A percentile compares a stretch with the other conserved stretches of the same genome.
Conservation (phyloP, 371 early-diverging fungal species). For the Lichtheimia corymbifera region DNA sequence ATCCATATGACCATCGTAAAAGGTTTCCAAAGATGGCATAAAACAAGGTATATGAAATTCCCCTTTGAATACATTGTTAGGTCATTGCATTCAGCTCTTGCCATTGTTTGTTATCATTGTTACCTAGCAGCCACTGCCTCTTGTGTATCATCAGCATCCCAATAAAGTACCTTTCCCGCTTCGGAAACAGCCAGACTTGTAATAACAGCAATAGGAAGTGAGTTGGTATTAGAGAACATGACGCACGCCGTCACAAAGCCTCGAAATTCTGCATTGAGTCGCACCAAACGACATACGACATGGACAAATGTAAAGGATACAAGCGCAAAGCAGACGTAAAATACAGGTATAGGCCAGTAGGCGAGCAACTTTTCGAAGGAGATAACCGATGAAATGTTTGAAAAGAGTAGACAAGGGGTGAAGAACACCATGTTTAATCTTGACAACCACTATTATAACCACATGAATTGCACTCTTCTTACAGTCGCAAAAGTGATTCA, state of each 20-base stretch:
- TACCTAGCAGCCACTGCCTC: slow-evolving; percentile 67
- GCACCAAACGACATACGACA: slow-evolving; percentile 41
- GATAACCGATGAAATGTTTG: slow-evolving; percentile 67
- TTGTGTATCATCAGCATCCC: slow-evolving; percentile 62
- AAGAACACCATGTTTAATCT: slow-evolving; percentile 63
- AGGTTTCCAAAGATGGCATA: slow-evolving; percentile 77
- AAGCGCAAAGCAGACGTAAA: slow-evolving; percentile 51
- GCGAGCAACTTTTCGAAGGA: slow-evolving; percentile 59
- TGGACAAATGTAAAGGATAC: slow-evolving; percentile 20
- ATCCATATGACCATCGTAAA: slow-evolving; percentile 78
- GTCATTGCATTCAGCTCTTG: background rate
- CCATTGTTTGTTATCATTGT: slow-evolving; percentile 11
- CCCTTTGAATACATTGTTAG: slow-evolving; percentile 35
- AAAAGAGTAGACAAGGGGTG: slow-evolving; percentile 71
- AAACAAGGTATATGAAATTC: slow-evolving; percentile 75
- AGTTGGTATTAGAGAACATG: slow-evolving; percentile 75
- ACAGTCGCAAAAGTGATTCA: background rate
- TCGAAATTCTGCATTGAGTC: slow-evolving; percentile 50
- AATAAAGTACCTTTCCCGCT: slow-evolving; percentile 58
- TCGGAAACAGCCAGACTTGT: slow-evolving; percentile 70
- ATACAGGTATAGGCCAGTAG: slow-evolving; percentile 75
- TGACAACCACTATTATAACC: slow-evolving; percentile 50
- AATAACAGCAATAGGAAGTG: slow-evolving; percentile 72
- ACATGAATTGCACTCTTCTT: background rate
- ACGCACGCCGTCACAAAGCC: slow-evolving; percentile 67